Conservation (phyloP, 495 filamentous ascomycete species). For the Cudoniella acicularis region DNA sequence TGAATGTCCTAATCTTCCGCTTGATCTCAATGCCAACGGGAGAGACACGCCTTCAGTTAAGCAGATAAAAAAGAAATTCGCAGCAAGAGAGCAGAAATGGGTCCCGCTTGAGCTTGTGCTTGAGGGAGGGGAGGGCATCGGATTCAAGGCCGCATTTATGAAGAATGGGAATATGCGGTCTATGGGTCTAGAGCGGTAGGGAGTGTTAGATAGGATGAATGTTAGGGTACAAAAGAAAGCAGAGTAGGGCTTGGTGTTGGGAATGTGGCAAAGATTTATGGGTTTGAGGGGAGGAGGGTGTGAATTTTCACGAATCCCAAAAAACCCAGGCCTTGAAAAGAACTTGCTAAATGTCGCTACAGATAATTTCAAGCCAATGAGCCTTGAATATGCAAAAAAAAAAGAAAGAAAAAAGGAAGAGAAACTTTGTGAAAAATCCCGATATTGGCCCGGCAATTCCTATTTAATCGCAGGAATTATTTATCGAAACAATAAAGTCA, state of each 20-base stretch:
- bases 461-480: too few species aligned
- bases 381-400: too few species aligned
- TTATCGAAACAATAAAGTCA: too few species aligned
- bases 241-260: neutral
- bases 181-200: neutral
- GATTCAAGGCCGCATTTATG: neutral
- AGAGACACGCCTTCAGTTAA: neutral
- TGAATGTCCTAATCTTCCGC: conserved; percentile 30
- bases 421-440: too few species aligned
- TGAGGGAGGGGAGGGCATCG: neutral
- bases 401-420: too few species aligned
- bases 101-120: neutral
- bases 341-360: too few species aligned
- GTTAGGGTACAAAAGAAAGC: neutral
- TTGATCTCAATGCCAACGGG: conserved; percentile 25
- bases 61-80: too few species aligned
- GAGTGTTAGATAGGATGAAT: neutral
- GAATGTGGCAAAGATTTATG: neutral
- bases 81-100: neutral
- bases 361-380: too few species aligned
- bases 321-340: too few species aligned
- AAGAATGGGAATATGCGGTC: neutral
- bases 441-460: too few species aligned
- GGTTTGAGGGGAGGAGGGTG: neutral
- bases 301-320: too few species aligned